phyloP scores from a whole-genome alignment of 192 early-diverging fungal genomes.

The Podila clonocystis region DNA sequence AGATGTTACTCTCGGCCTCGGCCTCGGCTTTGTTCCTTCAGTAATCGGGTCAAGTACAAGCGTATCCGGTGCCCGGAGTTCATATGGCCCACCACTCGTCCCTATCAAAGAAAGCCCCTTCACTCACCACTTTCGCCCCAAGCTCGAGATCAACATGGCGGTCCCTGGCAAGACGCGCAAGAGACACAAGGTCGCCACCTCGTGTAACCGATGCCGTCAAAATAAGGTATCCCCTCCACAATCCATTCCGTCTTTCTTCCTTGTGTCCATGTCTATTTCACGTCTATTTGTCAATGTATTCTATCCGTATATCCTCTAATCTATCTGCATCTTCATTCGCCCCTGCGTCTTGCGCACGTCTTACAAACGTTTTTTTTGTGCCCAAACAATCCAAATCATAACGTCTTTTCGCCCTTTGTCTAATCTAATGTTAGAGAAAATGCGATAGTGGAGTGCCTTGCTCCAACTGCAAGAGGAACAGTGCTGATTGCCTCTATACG shows the following conservation, averaged over 20 bases:
- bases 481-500: constrained; percentile 41
- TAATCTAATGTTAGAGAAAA: constrained; percentile 16
- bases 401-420: background rate
- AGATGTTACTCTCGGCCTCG: background rate
- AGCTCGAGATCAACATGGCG: constrained; percentile 17
- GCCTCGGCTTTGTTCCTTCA: background rate
- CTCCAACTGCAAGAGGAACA: constrained; percentile 50
- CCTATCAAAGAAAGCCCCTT: constrained; percentile 21
- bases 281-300: background rate
- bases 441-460: constrained; percentile 49
- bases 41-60: background rate
- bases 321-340: too few species aligned
- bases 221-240: constrained; percentile 36
- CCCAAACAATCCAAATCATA: too few species aligned
- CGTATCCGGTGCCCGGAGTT: background rate
- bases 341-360: too few species aligned
- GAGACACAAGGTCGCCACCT: constrained; percentile 48
- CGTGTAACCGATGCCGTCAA: constrained; percentile 49
- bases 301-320: background rate
- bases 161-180: constrained; percentile 42
- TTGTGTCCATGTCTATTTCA: background rate
- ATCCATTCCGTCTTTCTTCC: too few species aligned
- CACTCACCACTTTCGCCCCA: constrained; percentile 7
- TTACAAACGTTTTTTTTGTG: too few species aligned
- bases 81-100: constrained; percentile 6